phyloP scores from a whole-genome alignment of 768 basidiomycete species.

The Steccherinum ochraceum region DNA sequence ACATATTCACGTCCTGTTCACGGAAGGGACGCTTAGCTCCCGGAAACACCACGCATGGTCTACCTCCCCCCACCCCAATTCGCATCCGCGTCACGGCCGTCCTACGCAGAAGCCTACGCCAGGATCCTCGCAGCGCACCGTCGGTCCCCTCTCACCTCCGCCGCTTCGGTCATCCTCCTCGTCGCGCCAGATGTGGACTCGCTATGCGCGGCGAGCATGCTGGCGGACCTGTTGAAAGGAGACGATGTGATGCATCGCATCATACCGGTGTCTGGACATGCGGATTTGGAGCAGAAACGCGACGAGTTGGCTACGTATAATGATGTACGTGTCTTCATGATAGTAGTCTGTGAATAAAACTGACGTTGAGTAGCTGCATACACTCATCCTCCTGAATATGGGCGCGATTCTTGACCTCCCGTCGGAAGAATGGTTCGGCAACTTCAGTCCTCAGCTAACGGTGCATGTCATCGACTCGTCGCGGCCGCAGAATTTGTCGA shows the following conservation, averaged over 20 bases:
- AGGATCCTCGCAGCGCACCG: conserved; percentile 67
- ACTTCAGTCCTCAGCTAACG: conserved; percentile 52
- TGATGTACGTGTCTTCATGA: conserved; percentile 44
- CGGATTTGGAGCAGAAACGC: conserved; percentile 61
- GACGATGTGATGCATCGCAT: conserved; percentile 91
- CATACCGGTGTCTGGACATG: conserved; percentile 82
- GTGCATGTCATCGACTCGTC: conserved; percentile 95
- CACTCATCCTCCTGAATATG: conserved; percentile 88
- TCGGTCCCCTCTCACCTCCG: conserved; percentile 68
- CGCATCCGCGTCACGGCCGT: conserved; percentile 48
- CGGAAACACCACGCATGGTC: conserved; percentile 37
- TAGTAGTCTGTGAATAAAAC: background rate
- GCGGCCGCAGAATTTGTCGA: conserved; percentile 83
- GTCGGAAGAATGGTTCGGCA: conserved; percentile 69
- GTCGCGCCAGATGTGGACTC: conserved; percentile 91
- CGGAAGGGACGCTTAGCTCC: background rate
- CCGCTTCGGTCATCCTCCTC: conserved; percentile 78
- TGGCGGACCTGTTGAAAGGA: conserved; percentile 82
- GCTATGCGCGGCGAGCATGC: conserved; percentile 84
- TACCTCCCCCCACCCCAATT: conserved; percentile 69
- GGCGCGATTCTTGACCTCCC: conserved; percentile 84
- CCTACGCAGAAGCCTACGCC: conserved; percentile 70
- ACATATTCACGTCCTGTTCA: background rate
- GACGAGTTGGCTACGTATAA: conserved; percentile 59
- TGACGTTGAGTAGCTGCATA: conserved; percentile 55